Conservation (phyloP, 345 rosid genomes). For the Streptanthus diversifolius region DNA sequence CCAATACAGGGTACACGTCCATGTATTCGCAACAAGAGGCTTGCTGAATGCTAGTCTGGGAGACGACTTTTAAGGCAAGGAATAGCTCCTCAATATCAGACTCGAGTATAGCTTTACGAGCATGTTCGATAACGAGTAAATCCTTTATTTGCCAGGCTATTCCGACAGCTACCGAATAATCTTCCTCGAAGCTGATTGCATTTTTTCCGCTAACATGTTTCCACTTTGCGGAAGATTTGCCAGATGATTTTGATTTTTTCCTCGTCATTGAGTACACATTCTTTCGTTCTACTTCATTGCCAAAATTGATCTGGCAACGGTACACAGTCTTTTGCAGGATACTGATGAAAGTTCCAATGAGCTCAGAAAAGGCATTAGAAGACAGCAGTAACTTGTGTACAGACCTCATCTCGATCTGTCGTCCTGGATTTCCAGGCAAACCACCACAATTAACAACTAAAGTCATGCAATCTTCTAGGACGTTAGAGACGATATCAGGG, state of each 20-base stretch:
- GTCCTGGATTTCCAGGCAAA: conserved; percentile 48
- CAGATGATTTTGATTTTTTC: conserved; percentile 51
- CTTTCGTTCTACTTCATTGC: conserved; percentile 51
- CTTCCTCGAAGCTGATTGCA: conserved; percentile 54
- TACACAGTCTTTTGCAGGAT: conserved; percentile 65
- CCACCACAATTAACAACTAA: conserved; percentile 54
- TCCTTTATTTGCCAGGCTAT: conserved; percentile 91
- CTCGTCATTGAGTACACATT: conserved; percentile 43
- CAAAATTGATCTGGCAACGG: conserved; percentile 75
- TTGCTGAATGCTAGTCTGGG: conserved; percentile 71
- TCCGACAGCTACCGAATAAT: conserved; percentile 67
- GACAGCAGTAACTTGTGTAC: conserved; percentile 70
- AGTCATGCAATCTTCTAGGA: conserved; percentile 62
- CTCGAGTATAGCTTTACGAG: conserved; percentile 48
- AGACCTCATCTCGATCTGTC: conserved; percentile 69
- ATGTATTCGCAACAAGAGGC: conserved; percentile 44
- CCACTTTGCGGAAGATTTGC: conserved; percentile 54
- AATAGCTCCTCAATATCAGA: conserved; percentile 56
- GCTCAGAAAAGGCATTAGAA: conserved; percentile 45
- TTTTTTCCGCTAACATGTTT: conserved; percentile 49
- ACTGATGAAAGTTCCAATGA: conserved; percentile 53
- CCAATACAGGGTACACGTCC: conserved; percentile 63
- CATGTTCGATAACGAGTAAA: conserved; percentile 50
- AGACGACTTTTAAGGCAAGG: conserved; percentile 61
- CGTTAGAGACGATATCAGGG: conserved; percentile 45